Conservation (phyloP, 1,284 basidiomycete genomes). For the Rugiboletus extremiorientalis region DNA sequence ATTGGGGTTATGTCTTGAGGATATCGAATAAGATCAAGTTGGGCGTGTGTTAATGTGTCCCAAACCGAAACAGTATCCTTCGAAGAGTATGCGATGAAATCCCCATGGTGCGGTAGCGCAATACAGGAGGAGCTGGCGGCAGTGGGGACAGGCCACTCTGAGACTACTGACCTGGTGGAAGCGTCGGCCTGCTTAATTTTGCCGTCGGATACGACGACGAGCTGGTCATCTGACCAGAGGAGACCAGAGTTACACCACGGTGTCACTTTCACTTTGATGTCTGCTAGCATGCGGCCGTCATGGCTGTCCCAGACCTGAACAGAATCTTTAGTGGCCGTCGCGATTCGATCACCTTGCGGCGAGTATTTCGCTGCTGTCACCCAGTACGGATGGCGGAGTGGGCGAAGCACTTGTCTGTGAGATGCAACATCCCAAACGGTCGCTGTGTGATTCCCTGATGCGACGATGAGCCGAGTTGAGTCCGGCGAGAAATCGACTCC, state of each 20-base stretch:
- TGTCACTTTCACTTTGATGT: neutral
- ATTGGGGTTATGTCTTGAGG: neutral
- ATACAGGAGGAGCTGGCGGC: neutral
- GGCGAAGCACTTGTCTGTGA: neutral
- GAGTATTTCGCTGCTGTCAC: neutral
- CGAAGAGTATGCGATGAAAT: neutral
- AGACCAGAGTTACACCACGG: neutral
- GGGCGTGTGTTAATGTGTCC: neutral
- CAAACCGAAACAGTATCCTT: neutral
- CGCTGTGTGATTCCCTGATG: neutral
- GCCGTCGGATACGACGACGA: neutral
- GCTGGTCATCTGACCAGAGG: neutral
- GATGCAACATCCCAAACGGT: neutral
- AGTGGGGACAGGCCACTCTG: neutral
- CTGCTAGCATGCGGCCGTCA: neutral
- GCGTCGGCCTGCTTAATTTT: neutral
- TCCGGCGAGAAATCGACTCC: constrained; percentile 7
- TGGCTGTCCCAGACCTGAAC: neutral
- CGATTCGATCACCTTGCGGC: neutral
- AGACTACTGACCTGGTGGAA: neutral
- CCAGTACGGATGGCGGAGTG: neutral
- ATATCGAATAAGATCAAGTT: neutral
- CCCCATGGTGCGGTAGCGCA: neutral
- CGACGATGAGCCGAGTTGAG: neutral
- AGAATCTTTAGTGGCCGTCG: neutral